Conservation (phyloP, 2,329 filamentous ascomycete species). For the Talaromyces amestolkiae region DNA sequence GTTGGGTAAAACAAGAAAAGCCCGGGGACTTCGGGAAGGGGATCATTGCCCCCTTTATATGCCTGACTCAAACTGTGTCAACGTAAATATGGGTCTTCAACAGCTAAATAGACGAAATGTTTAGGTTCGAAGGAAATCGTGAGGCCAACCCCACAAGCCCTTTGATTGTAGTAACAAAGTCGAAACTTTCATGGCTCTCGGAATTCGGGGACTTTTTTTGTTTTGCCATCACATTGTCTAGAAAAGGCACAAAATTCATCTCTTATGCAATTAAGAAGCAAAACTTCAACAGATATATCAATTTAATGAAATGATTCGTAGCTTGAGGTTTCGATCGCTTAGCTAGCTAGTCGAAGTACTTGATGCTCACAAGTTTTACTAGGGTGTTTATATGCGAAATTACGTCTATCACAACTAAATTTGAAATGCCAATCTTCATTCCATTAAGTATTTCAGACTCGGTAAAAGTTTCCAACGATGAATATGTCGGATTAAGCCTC, state of each 20-base stretch:
- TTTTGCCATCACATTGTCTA: not conserved
- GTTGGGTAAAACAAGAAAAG: too few relatives aligned
- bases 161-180: too few relatives aligned
- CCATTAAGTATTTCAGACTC: not conserved
- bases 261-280: not conserved
- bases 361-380: not conserved
- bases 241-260: not conserved
- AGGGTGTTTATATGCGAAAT: not conserved
- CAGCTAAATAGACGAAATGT: too few relatives aligned
- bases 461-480: not conserved
- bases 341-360: not conserved
- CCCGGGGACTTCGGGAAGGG: too few relatives aligned
- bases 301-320: not conserved
- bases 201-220: not conserved
- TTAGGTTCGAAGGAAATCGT: too few relatives aligned
- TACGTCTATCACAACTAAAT: not conserved
- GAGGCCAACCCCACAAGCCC: too few relatives aligned
- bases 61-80: too few relatives aligned
- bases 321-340: not conserved
- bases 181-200: too few relatives aligned
- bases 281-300: not conserved
- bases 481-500: not conserved
- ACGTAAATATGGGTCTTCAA: too few relatives aligned
- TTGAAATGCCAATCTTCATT: not conserved
- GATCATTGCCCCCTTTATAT: too few relatives aligned